Evolutionary conservation across 805 yeast species (phyloP), one percentile per base, ranked within the genome.

Genomic region (Priceomyces fermenticarens): DNA sequence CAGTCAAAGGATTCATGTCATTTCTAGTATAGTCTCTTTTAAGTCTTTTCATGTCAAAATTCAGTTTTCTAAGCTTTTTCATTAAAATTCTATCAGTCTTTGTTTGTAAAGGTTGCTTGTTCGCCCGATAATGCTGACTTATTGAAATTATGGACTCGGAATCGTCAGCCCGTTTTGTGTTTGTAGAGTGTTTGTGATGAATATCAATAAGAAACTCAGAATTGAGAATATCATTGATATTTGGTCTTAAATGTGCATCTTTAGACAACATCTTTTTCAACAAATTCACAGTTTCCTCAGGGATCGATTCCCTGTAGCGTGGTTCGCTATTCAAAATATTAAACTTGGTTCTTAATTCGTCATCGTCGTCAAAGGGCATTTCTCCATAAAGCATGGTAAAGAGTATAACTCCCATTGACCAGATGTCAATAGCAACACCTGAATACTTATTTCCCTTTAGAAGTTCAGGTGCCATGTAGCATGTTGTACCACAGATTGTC

Each of bases 381-480:
- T 80, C 79, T 0, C 97, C 97, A 41, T 83, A 79, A 0, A 88
- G 55, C 75, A 91, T 72, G 0, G 97, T 89, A 57, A 83, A 93
- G 7, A 91, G 63, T 11, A 93, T 88, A 9, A 93, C 78, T 0
- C 99, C 99, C 46, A 91, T 63, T 0, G 97, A 80, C 99, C 99
- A 91, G 5, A 86, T 80, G 58, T 91, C 99, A 2, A 82, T 80
- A 51, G 84, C 82, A 48, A 79, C 75, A 0, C 97, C 98, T 32
- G 81, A 80, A 58, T 89, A 89, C 35, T 81, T 80, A 45, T 78
- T 75, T 45, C 81, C 74, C 41, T 71, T 68, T 12, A 90, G 68
- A 46, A 93, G 69, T 57, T 91, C 99, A 0, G 99, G 99, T 0
- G 99, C 97, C 96, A 91, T 90, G 58, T 91, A 91, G 3, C 88